A percentile compares a stretch with the other conserved stretches of the same genome.
phyloP scores from a whole-genome alignment of 176 grass and related monocot species.

The Secale cereale region DNA sequence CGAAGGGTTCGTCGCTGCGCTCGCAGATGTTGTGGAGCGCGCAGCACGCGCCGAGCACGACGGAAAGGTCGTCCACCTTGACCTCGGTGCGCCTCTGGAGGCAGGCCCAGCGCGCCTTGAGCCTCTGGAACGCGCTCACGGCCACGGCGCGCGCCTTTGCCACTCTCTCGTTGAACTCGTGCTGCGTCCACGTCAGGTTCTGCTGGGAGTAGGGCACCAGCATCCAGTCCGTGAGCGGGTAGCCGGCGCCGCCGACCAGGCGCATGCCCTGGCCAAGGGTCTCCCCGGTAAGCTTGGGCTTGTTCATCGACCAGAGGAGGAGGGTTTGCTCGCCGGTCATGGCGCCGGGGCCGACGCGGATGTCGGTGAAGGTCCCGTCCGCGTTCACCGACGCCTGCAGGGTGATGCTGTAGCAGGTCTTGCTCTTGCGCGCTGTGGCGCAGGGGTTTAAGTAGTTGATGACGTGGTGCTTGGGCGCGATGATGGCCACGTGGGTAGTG shows the following conservation, averaged over 20 bases:
- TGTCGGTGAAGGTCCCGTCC: conserved; percentile 70
- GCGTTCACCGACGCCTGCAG: conserved; percentile 76
- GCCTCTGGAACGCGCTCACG: conserved; percentile 49
- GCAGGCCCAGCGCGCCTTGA: conserved; percentile 74
- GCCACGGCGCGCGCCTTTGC: conserved; percentile 41
- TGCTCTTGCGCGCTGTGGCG: conserved; percentile 81
- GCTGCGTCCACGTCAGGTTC: conserved; percentile 82
- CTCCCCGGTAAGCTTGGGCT: background rate
- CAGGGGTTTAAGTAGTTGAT: conserved; percentile 74
- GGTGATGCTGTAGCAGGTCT: conserved; percentile 73
- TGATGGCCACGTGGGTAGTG: conserved; percentile 84
- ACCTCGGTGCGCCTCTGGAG: conserved; percentile 76
- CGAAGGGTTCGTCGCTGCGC: conserved; percentile 48
- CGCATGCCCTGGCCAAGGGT: conserved; percentile 38
- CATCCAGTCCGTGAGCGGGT: conserved; percentile 78
- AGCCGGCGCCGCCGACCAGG: conserved; percentile 54
- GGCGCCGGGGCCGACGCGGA: conserved; percentile 72
- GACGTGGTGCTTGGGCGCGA: conserved; percentile 73
- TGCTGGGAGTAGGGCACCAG: conserved; percentile 74
- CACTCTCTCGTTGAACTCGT: conserved; percentile 70
- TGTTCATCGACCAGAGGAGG: conserved; percentile 51
- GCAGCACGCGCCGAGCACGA: conserved; percentile 73
- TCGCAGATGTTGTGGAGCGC: conserved; percentile 95
- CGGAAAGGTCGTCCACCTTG: conserved; percentile 74
- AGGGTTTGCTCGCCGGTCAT: conserved; percentile 63